Percentiles rank a stretch among this genome's conserved stretches.
Evolutionary conservation across 1,284 basidiomycete genomes (phyloP).

Genomic region (Fomitiporia mediterranea): DNA sequence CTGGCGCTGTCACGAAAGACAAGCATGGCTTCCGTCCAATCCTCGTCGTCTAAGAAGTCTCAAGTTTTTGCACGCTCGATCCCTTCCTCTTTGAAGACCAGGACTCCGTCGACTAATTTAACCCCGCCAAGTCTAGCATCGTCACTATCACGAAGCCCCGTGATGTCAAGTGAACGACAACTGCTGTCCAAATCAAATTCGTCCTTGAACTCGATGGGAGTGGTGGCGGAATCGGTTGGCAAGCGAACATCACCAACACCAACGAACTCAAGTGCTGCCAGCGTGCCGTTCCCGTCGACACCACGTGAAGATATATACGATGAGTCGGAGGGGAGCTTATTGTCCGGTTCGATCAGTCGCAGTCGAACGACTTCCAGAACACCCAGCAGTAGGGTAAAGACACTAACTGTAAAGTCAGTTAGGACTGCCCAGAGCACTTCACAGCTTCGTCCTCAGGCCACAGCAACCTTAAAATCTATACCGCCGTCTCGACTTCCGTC

Average conservation of each 20-base stretch:
- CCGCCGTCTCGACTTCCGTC: slow-evolving; percentile 6
- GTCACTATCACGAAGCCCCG: neutral
- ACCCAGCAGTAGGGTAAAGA: slow-evolving; percentile 6
- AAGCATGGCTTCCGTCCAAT: slow-evolving; percentile 21
- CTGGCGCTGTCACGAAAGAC: slow-evolving; percentile 31
- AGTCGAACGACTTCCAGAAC: neutral
- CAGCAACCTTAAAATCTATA: slow-evolving; percentile 5
- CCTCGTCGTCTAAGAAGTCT: slow-evolving; percentile 5
- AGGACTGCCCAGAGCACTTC: slow-evolving; percentile 1
- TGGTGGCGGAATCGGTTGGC: neutral
- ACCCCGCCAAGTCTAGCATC: neutral
- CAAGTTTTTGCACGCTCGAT: slow-evolving; percentile 8
- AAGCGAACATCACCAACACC: slow-evolving; percentile 13
- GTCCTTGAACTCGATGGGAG: neutral
- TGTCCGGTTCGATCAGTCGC: neutral
- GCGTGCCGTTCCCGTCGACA: slow-evolving; percentile 17
- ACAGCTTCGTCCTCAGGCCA: slow-evolving; percentile 1
- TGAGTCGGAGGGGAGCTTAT: neutral
- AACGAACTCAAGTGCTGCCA: slow-evolving; percentile 16
- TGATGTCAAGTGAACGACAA: neutral
- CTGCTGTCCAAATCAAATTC: slow-evolving; percentile 14
- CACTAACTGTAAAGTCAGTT: slow-evolving; percentile 1
- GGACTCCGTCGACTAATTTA: neutral
- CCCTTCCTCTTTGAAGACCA: slow-evolving; percentile 1
- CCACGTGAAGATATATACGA: slow-evolving; percentile 10